Evolutionary conservation across 352 stramenopile species (phyloP).

Genomic region (Phytopythium delawarense): DNA sequence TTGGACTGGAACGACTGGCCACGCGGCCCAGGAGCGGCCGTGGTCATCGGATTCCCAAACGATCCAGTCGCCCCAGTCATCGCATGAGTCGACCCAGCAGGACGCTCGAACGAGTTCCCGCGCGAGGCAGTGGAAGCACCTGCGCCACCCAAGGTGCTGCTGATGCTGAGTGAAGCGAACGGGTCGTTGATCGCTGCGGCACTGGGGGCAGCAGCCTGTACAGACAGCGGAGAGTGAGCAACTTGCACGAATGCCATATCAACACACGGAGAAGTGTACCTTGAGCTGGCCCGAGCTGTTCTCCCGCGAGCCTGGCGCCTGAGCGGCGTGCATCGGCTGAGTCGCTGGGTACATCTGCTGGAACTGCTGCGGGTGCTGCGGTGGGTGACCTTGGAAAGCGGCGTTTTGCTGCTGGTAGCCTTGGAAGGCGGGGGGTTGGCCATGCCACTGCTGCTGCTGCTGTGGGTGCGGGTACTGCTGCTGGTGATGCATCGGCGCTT

Average conservation of each 20-base stretch:
- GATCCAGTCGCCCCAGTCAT: constrained; percentile 13
- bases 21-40: background rate
- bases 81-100: background rate
- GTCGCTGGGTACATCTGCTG: constrained; percentile 1
- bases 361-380: background rate
- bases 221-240: background rate
- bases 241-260: background rate
- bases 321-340: background rate
- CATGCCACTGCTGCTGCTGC: constrained; percentile 36
- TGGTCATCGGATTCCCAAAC: constrained; percentile 13
- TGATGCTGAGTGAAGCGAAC: constrained; percentile 67
- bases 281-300: constrained; percentile 6
- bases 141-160: constrained; percentile 38
- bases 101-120: constrained; percentile 34
- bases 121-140: constrained; percentile 25
- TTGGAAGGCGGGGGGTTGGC: constrained; percentile 25
- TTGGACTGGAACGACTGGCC: constrained; percentile 8
- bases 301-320: background rate
- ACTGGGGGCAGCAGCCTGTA: constrained; percentile 14
- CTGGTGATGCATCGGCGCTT: constrained; percentile 24
- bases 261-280: background rate
- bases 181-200: constrained; percentile 57
- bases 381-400: constrained; percentile 1
- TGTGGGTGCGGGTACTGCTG: constrained; percentile 8
- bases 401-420: constrained; percentile 18